phyloP scores from a whole-genome alignment of 192 early-diverging fungal genomes.

The Phycomyces nitens region DNA sequence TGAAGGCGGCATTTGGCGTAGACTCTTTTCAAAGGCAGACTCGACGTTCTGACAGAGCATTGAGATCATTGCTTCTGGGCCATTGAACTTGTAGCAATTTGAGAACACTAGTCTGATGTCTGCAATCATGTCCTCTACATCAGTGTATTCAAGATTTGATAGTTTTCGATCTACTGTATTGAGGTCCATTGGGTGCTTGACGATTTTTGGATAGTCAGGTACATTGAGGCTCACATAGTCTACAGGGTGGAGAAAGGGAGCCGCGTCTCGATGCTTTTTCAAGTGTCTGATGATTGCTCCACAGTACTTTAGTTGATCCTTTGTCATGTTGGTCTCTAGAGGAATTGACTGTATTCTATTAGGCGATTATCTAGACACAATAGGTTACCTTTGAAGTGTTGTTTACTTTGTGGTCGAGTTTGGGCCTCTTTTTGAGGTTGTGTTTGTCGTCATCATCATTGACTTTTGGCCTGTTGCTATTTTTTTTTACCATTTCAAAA shows the following conservation, averaged over 20 bases:
- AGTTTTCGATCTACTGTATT: conserved; percentile 71
- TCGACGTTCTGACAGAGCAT: conserved; percentile 69
- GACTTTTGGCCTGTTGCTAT: no score
- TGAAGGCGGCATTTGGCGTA: conserved; percentile 66
- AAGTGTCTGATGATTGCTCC: conserved; percentile 67
- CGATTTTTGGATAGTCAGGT: conserved; percentile 71
- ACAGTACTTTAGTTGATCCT: conserved; percentile 85
- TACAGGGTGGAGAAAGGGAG: conserved; percentile 82
- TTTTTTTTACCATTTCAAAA: no score
- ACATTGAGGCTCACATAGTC: conserved; percentile 74
- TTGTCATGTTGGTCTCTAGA: conserved; percentile 52
- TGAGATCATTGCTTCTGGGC: conserved; percentile 65
- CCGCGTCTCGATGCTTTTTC: conserved; percentile 78
- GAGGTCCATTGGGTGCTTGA: conserved; percentile 80
- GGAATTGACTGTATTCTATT: no score
- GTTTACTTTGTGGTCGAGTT: not conserved
- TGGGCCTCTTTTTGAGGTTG: not conserved
- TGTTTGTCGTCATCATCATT: not conserved
- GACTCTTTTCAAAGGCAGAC: conserved; percentile 60
- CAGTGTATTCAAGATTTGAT: conserved; percentile 53
- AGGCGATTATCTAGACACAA: no score
- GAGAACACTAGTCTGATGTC: conserved; percentile 73
- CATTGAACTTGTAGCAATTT: conserved; percentile 83
- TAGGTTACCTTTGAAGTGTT: not conserved
- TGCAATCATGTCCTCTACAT: conserved; percentile 60